Evolutionary conservation across 192 early-diverging fungal genomes (phyloP), one percentile per base, ranked within the genome.

Genomic region (Jimgerdemannia flammicorona): DNA sequence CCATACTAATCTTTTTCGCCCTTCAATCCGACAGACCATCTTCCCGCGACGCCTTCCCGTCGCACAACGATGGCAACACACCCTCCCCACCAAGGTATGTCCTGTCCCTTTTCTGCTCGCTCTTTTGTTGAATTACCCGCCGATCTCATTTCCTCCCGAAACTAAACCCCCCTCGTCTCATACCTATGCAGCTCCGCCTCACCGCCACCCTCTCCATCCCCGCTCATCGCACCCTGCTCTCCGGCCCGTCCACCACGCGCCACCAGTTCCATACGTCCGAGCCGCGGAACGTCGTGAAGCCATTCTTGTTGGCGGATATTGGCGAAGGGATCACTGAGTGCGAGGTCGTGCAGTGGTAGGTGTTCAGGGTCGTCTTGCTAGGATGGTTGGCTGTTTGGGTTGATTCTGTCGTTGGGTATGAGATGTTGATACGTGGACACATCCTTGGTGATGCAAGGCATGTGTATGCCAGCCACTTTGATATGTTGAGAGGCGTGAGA

Each of bases 261-360:
- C 49, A 2, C 14, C 49, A 59, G 49, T 10, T 59, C 14, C 49
- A 59, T 2, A 59, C 49, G 6, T 59, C 49, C 49, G 14, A 59
- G 49, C 14, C 49, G 14, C 49, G 49, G 14, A 6, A 59, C 49
- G 49, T 14, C 14, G 49, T 59, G 14, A 59, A 59, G 49, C 90
- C 95, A 7, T 99, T 95, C 84, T 80, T 93, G 64, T 84, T 99
- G 64, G 98, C 98, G 0, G 98, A 99, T 85, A 97, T 99, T 79
- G 98, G 98, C 64, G 98, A 99, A 81, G 98, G 98, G 69, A 99
- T 98, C 74, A 96, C 95, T 8, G 97, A 99, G 84, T 95, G 93
- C 78, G 96, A 99, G 80, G 82, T 99, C n/a, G 93, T 97, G 75
- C 95, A 99, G 86, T 99, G 97, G 97, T 95, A 84, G 44, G 79